phyloP scores from a whole-genome alignment of 2,329 filamentous ascomycete species.

The Aspergillus calidoustus region DNA sequence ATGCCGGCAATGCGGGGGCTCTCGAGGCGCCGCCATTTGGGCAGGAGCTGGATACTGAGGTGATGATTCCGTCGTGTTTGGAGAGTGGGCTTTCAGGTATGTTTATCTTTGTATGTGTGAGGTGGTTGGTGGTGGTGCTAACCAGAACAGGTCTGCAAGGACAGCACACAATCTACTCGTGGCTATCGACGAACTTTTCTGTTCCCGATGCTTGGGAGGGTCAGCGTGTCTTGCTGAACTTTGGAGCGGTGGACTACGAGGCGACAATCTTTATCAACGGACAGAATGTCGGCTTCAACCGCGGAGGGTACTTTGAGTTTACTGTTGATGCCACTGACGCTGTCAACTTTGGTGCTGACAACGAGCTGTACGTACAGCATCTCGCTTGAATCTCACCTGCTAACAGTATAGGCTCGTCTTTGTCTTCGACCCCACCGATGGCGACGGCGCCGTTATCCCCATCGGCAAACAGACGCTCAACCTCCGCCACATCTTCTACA shows the following conservation, averaged over 20 bases:
- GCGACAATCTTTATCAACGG: conserved; percentile 64
- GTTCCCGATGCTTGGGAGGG: conserved; percentile 45
- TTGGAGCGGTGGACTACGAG: conserved; percentile 58
- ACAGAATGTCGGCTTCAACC: conserved; percentile 55
- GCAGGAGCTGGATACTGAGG: conserved; percentile 47
- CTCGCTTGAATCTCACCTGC: not conserved
- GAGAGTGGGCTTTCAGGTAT: conserved; percentile 58
- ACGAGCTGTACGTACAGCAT: conserved; percentile 56
- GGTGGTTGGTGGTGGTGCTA: not conserved
- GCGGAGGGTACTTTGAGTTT: conserved; percentile 67
- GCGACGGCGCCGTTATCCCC: conserved; percentile 60
- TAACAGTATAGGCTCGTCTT: conserved; percentile 59
- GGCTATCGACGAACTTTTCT: conserved; percentile 55
- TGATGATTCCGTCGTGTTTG: conserved; percentile 59
- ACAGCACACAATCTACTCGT: conserved; percentile 44
- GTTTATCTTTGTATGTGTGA: not conserved
- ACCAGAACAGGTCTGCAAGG: conserved; percentile 40
- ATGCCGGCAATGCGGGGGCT: conserved; percentile 44
- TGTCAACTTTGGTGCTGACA: conserved; percentile 49
- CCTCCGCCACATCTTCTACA: conserved; percentile 67
- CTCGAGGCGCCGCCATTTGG: conserved; percentile 51
- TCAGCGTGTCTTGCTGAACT: conserved; percentile 52
- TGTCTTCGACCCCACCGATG: conserved; percentile 70
- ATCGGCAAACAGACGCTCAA: conserved; percentile 67
- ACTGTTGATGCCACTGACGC: conserved; percentile 61